A percentile compares a stretch with the other conserved stretches of the same genome.
These are phyloP conservation scores for Plantago ovata DNA, from an alignment of 257 asterid species.

Conservation along the genomic window DNA sequence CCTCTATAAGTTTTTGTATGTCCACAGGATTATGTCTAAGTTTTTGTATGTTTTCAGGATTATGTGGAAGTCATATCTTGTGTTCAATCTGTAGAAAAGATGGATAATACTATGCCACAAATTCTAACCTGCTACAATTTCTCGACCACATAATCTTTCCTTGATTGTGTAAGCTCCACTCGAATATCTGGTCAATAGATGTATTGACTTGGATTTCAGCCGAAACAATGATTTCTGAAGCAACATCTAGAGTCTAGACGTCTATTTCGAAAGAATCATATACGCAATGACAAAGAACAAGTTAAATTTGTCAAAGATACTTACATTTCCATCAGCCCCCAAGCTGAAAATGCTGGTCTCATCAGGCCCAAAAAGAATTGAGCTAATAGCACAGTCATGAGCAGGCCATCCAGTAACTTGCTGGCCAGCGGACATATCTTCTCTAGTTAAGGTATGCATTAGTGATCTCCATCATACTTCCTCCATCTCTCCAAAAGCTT, in stretches of 20 bases:
- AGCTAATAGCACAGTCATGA: slow-evolving; percentile 86
- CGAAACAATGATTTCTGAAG: not conserved
- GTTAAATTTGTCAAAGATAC: slow-evolving; percentile 25
- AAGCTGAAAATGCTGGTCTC: slow-evolving; percentile 96
- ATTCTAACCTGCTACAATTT: slow-evolving; percentile 73
- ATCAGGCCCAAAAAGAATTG: slow-evolving; percentile 83
- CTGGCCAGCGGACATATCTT: slow-evolving; percentile 93
- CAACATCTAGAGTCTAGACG: no score
- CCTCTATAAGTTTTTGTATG: no score
- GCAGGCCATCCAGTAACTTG: slow-evolving; percentile 99
- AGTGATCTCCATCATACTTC: slow-evolving; percentile 1
- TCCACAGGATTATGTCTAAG: no score
- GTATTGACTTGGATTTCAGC: slow-evolving; percentile 23
- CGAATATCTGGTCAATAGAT: slow-evolving; percentile 59
- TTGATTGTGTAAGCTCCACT: slow-evolving; percentile 99
- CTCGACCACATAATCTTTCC: slow-evolving; percentile 87
- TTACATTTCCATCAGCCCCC: slow-evolving; percentile 92
- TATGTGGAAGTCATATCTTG: no score
- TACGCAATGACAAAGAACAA: slow-evolving; percentile 21
- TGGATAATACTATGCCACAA: slow-evolving; percentile 5
- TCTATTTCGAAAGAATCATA: slow-evolving; percentile 7
- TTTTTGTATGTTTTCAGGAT: no score
- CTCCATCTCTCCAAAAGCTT: no score
- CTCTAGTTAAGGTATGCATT: slow-evolving; percentile 39
- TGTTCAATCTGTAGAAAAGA: not conserved